Evolutionary conservation across 192 early-diverging fungal genomes (phyloP), one percentile per base, ranked within the genome.

Genomic region (Coemansia sp.): DNA sequence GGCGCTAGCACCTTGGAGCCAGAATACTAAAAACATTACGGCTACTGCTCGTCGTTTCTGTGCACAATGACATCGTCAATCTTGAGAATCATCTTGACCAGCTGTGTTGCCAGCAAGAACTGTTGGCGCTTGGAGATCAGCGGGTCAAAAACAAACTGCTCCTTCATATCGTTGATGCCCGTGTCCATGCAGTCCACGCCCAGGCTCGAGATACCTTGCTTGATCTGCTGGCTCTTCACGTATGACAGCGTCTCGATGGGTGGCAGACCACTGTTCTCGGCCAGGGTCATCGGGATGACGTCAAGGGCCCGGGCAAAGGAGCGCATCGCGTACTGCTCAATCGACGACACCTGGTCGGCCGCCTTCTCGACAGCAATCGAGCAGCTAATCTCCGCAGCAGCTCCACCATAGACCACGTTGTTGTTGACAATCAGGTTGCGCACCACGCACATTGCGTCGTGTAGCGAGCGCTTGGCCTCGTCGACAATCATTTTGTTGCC

Each of bases 401-500:
- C 98, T 52, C 98, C 98, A 56, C 98, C 98, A 76, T 99, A 99
- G 2, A 99, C 96, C 36, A 99, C 95, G 65, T 95, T 92, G 88
- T 97, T 98, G 79, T 99, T 95, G 61, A 88, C 79, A 35, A 99
- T 87, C 65, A 99, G 83, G 75, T 98, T 99, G 61, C 98, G 92
- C 39, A 99, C 98, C 36, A 96, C 98, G 65, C 98, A 99, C 68
- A 99, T 95, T 28, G 98, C 95, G 84, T 99, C 97, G 77, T 98
- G 95, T 43, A 98, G 86, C 62, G 93, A 94, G 41, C 97, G 89
- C 84, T 97, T 95, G 66, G 97, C 97, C 83, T 99, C 97, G 70
- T 99, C 97, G 66, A 99, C 95, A 61, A 99, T 95, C 97, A 98
- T 97, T 86, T 99, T 98, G 87, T 98, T 99, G 68, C 95, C 96